A percentile compares a stretch with the other conserved stretches of the same genome.
Evolutionary conservation across 805 yeast genomes (phyloP).

Genomic region (Spathaspora passalidarum): DNA sequence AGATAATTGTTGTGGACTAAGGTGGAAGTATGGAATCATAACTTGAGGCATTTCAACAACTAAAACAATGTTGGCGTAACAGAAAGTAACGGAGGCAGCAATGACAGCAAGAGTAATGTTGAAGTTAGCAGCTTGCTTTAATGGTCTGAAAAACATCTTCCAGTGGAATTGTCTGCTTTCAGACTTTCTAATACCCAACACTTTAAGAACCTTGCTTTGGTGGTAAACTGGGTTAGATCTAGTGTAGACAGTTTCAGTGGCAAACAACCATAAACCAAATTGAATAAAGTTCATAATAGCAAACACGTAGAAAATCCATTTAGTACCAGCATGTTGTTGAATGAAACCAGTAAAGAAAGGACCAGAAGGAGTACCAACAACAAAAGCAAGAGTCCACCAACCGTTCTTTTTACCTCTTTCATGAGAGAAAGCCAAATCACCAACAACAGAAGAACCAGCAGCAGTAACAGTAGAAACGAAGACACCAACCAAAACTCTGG

Average conservation of each 20-base stretch:
- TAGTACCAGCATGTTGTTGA: conserved; percentile 9
- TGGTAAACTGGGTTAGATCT: conserved; percentile 1
- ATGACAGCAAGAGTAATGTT: conserved; percentile 14
- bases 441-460: conserved; percentile 13
- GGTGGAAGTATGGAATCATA: conserved; percentile 14
- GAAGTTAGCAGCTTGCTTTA: conserved; percentile 5
- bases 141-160: conserved; percentile 10
- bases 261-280: conserved; percentile 9
- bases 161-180: conserved; percentile 3
- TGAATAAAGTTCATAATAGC: conserved; percentile 14
- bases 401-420: conserved; percentile 15
- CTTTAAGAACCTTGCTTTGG: background rate
- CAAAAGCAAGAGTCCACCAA: conserved; percentile 14
- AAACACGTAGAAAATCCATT: conserved; percentile 11
- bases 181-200: conserved; percentile 2
- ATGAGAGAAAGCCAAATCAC: conserved; percentile 13
- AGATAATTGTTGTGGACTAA: conserved; percentile 19
- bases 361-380: conserved; percentile 15
- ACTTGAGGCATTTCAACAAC: conserved; percentile 22
- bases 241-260: conserved; percentile 11
- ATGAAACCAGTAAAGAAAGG: conserved; percentile 16
- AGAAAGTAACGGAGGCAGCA: conserved; percentile 17
- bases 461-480: conserved; percentile 13
- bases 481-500: conserved; percentile 11
- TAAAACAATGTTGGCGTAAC: conserved; percentile 19